Evolutionary conservation across 2,329 filamentous ascomycete species (phyloP).

Genomic region (Fusarium camptoceras): DNA sequence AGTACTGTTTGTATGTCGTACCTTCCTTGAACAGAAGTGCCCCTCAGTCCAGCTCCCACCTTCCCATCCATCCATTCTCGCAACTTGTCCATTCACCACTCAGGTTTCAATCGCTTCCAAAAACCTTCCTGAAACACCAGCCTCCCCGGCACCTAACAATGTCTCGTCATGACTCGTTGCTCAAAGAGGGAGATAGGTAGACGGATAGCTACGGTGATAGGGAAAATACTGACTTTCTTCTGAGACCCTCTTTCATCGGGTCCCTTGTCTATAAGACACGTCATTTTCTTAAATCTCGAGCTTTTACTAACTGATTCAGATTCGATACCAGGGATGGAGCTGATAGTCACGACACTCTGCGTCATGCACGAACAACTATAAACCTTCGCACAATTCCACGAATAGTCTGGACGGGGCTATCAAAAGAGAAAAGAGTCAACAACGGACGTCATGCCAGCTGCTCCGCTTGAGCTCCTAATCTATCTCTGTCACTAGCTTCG

Average conservation of each 20-base stretch:
- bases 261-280: slow-evolving; percentile 38
- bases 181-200: not conserved
- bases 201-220: not conserved
- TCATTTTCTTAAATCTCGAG: slow-evolving; percentile 37
- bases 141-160: slow-evolving; percentile 16
- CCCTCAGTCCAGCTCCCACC: not conserved
- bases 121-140: slow-evolving; percentile 35
- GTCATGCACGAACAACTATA: slow-evolving; percentile 20
- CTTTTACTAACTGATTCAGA: slow-evolving; percentile 36
- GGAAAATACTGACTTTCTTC: slow-evolving; percentile 4
- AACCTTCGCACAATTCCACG: slow-evolving; percentile 12
- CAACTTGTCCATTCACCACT: slow-evolving; percentile 10
- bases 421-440: slow-evolving; percentile 38
- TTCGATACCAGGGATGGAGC: slow-evolving; percentile 27
- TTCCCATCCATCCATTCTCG: not conserved
- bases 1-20: not conserved
- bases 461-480: slow-evolving; percentile 28
- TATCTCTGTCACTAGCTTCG: slow-evolving; percentile 27
- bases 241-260: slow-evolving; percentile 22
- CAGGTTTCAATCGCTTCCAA: slow-evolving; percentile 23
- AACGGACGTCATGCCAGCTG: slow-evolving; percentile 33
- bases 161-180: slow-evolving; percentile 35
- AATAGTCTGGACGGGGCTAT: slow-evolving; percentile 1
- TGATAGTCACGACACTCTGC: slow-evolving; percentile 29
- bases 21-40: not conserved